These are phyloP conservation scores for Tetrapisispora arboricola DNA, from an alignment of 805 yeast species.

Conservation along the genomic window DNA sequence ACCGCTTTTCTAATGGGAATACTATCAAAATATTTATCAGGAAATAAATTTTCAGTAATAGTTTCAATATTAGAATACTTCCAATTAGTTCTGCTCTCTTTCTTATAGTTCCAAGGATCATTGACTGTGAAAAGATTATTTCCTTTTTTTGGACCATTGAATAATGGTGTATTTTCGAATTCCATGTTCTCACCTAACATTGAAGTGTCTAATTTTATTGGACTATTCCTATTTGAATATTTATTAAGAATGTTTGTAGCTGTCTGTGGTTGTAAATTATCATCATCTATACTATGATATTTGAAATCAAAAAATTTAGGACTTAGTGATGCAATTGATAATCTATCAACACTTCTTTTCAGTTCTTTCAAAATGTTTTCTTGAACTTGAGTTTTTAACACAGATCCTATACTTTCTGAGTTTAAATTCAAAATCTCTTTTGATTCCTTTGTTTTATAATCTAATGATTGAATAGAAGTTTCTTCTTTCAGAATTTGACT, in stretches of 20 bases:
- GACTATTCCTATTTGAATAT: background rate
- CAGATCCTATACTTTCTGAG: background rate
- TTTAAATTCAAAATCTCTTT: background rate
- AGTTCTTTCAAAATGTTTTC: background rate
- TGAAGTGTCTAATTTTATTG: background rate
- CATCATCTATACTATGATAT: background rate
- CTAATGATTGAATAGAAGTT: too few relatives aligned
- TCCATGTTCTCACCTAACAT: background rate
- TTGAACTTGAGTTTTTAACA: background rate
- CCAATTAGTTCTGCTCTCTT: background rate
- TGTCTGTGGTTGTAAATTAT: background rate
- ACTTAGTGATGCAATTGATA: background rate
- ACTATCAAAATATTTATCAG: background rate
- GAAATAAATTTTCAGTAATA: background rate
- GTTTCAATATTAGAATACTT: conserved; percentile 1
- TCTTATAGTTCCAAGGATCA: too few relatives aligned
- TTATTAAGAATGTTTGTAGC: background rate
- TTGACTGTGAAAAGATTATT: too few relatives aligned
- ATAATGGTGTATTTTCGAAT: too few relatives aligned
- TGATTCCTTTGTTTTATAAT: background rate
- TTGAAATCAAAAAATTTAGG: background rate
- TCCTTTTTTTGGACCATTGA: too few relatives aligned
- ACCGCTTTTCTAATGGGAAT: conserved; percentile 12
- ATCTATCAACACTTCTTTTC: background rate
- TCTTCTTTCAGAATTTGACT: too few relatives aligned